Evolutionary conservation across 2,329 filamentous ascomycete genomes (phyloP), one percentile per base, ranked within the genome.

Genomic region (Periconia macrospinosa): DNA sequence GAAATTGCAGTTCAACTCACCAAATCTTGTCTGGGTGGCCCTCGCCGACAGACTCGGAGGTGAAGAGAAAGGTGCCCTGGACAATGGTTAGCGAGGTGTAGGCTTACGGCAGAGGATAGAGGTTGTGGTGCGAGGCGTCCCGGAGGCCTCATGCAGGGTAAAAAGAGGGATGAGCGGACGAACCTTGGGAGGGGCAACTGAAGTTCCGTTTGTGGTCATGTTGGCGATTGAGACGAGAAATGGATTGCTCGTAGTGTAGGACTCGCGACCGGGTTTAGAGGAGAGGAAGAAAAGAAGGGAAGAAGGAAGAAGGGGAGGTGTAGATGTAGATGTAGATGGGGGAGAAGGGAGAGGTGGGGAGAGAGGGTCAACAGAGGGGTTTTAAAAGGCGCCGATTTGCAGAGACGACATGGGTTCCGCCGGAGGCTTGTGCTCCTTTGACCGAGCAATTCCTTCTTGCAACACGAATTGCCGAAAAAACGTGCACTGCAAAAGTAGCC

Each of bases 1-100:
- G 42, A 40, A 19, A 47, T 23, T 13, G 30, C 17, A 44, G 9
- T 3, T n/a, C 23, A n/a, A 69, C 73, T 56, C 74, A 86, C 83
- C 90, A 91, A 76, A 96, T 96, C 89, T 96, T 96, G 80, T 96
- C 92, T 71, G 92, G 91, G 82, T 96, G 92, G 33, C 75, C 76
- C 63, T 78, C 75, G 54, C 79, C 79, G 55, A 81, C 79, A 44
- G 78, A 80, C 73, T 81, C 78, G 60, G 78, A 80, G 57, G 78
- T 80, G 76, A 81, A 81, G 67, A 76, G 70, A 62, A 77, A 77
- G 47, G 71, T 75, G 58, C 62, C 65, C 69, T 73, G 62, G 11
- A 56, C 30, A 59, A 53, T 53, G 37, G 58, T 69, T 41, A 64
- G 58, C 20, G 49, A 41, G 41, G 13, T 41, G 56, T 49, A 50